phyloP scores from a whole-genome alignment of 2,329 filamentous ascomycete genomes.

The Neopestalotiopsis clavispora region DNA sequence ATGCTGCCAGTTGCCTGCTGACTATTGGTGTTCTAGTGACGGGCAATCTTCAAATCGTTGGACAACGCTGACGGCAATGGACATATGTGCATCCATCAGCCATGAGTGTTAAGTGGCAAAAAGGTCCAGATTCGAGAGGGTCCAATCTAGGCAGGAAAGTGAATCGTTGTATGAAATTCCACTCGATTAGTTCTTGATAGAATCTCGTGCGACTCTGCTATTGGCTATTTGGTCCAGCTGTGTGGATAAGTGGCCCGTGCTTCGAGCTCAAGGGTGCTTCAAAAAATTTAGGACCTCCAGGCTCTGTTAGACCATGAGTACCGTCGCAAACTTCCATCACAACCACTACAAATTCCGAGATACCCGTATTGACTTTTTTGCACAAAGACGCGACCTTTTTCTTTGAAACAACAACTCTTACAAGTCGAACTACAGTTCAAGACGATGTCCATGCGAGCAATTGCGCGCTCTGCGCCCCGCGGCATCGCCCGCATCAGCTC shows the following conservation, averaged over 20 bases:
- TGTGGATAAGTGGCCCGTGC: conserved; percentile 23
- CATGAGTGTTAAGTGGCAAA: background rate
- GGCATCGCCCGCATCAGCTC: conserved; percentile 62
- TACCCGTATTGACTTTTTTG: conserved; percentile 24
- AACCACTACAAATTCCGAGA: conserved; percentile 14
- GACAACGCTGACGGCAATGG: too few relatives aligned
- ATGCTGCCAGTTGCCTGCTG: too few relatives aligned
- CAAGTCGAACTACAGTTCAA: conserved; percentile 31
- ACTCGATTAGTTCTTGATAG: background rate
- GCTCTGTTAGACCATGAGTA: conserved; percentile 15
- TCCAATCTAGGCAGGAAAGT: background rate
- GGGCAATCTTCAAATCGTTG: too few relatives aligned
- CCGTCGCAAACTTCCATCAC: conserved; percentile 1
- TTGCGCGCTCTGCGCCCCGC: conserved; percentile 71
- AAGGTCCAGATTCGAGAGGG: background rate
- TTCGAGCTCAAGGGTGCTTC: background rate
- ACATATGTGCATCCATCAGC: too few relatives aligned
- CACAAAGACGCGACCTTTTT: background rate
- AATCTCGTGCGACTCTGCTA: background rate
- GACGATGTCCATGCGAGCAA: conserved; percentile 73
- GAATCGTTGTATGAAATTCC: background rate
- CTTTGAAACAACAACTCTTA: background rate
- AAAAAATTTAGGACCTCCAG: conserved; percentile 27
- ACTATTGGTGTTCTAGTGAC: too few relatives aligned
- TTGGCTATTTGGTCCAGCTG: conserved; percentile 25